Percentiles rank a stretch among this genome's conserved stretches.
phyloP scores from a whole-genome alignment of 176 grass and related monocot genomes.

The Oryza meyeriana region DNA sequence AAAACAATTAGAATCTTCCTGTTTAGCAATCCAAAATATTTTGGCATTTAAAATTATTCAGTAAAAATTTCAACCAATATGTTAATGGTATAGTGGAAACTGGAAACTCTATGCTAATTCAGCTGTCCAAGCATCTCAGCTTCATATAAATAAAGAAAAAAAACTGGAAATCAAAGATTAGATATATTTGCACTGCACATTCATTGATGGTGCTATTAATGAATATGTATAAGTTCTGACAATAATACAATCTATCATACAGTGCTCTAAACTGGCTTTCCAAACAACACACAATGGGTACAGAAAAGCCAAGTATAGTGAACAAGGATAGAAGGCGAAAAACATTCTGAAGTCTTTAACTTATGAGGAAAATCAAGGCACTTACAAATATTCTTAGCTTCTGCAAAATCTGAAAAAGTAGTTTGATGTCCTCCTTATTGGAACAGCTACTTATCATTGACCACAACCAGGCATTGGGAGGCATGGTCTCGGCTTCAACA shows the following conservation, averaged over 20 bases:
- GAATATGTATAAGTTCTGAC: background rate
- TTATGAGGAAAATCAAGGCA: background rate
- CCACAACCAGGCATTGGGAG: constrained; percentile 94
- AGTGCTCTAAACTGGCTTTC: background rate
- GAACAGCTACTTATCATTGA: constrained; percentile 81
- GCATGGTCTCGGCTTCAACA: constrained; percentile 81
- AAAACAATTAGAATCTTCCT: background rate
- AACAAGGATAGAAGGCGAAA: background rate
- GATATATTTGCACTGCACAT: background rate
- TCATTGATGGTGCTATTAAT: background rate
- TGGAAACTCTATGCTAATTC: background rate
- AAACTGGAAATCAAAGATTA: background rate
- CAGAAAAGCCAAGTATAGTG: background rate
- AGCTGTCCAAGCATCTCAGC: background rate
- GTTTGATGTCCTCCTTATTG: constrained; percentile 79
- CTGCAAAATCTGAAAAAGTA: constrained; percentile 82
- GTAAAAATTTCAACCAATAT: background rate
- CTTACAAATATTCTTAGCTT: constrained; percentile 92
- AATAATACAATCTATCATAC: background rate
- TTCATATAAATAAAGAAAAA: background rate
- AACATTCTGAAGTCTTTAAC: background rate
- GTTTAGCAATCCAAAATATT: background rate
- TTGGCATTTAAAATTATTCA: background rate
- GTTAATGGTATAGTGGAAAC: background rate
- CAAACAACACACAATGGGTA: background rate